These are phyloP conservation scores for Cladosporium sp. DNA, from an alignment of 2,329 filamentous ascomycete species.

Conservation along the genomic window DNA sequence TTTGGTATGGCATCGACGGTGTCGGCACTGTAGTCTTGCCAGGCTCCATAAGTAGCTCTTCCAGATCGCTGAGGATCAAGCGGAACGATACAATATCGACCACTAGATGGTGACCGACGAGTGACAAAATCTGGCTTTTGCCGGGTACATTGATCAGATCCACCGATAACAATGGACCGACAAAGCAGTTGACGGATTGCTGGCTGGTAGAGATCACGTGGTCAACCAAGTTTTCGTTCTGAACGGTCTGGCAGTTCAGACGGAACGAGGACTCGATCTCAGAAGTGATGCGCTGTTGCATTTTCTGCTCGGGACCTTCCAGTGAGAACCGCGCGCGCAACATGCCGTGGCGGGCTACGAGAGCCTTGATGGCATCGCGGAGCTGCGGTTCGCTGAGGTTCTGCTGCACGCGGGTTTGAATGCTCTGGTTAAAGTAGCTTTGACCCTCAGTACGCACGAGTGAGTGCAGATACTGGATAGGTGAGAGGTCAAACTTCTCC, in stretches of 20 bases:
- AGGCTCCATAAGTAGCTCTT: conserved; percentile 34
- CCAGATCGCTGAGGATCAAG: conserved; percentile 40
- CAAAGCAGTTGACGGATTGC: conserved; percentile 33
- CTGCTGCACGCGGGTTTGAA: conserved; percentile 7
- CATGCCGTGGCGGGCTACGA: conserved; percentile 43
- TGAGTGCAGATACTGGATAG: conserved; percentile 16
- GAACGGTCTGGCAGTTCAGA: conserved; percentile 4
- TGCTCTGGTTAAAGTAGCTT: conserved; percentile 21
- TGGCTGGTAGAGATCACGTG: conserved; percentile 20
- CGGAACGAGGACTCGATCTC: conserved; percentile 27
- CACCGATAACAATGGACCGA: conserved; percentile 43
- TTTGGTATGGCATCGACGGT: conserved; percentile 30
- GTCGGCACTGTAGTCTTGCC: conserved; percentile 35
- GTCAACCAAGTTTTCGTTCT: conserved; percentile 29
- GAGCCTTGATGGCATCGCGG: conserved; percentile 26
- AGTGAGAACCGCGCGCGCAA: conserved; percentile 40
- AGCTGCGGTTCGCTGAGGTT: neutral
- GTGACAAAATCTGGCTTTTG: conserved; percentile 37
- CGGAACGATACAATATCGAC: conserved; percentile 44
- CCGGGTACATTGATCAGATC: conserved; percentile 40
- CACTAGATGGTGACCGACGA: conserved; percentile 40
- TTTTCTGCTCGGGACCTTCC: conserved; percentile 30
- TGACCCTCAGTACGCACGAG: conserved; percentile 16
- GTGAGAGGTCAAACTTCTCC: conserved; percentile 16
- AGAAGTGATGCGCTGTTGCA: conserved; percentile 36